A percentile compares a stretch with the other conserved stretches of the same genome.
Evolutionary conservation across 768 basidiomycete genomes (phyloP).

Genomic region (Amanita rubescens): DNA sequence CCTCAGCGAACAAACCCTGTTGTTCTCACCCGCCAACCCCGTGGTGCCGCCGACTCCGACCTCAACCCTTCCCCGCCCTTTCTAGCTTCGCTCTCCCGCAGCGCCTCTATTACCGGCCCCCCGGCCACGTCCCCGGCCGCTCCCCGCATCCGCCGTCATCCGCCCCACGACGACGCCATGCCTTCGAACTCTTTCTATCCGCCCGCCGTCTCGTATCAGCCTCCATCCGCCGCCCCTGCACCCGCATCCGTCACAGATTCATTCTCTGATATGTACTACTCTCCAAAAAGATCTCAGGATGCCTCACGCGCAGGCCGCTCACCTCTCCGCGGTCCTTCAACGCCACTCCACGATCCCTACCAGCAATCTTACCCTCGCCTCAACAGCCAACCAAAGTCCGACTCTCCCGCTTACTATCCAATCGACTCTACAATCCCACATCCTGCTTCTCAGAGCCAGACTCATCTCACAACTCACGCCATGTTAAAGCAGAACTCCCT

Average conservation of each 20-base stretch:
- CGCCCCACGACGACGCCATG: constrained; percentile 45
- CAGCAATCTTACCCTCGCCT: constrained; percentile 59
- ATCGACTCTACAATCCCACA: constrained; percentile 65
- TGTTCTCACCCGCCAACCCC: constrained; percentile 46
- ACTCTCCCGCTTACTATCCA: constrained; percentile 42
- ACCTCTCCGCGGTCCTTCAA: constrained; percentile 50
- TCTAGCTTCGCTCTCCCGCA: constrained; percentile 48
- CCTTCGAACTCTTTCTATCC: constrained; percentile 45
- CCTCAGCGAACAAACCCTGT: constrained; percentile 37
- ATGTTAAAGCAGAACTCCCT: constrained; percentile 47
- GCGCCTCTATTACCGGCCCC: constrained; percentile 54
- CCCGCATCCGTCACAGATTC: constrained; percentile 28
- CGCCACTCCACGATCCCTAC: constrained; percentile 62
- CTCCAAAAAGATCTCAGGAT: constrained; percentile 47
- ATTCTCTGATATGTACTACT: constrained; percentile 57
- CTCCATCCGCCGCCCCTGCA: constrained; percentile 36
- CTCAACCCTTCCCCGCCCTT: constrained; percentile 43
- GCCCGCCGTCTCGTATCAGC: constrained; percentile 49
- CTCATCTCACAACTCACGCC: constrained; percentile 43
- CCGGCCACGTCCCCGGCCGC: constrained; percentile 32
- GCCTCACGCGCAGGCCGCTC: constrained; percentile 45
- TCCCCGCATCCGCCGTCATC: constrained; percentile 51
- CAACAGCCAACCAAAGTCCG: constrained; percentile 49
- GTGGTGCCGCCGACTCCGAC: constrained; percentile 61
- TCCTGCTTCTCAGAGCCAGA: constrained; percentile 41